Conservation (phyloP, 1,284 basidiomycete species). For the Ustilago esculenta region DNA sequence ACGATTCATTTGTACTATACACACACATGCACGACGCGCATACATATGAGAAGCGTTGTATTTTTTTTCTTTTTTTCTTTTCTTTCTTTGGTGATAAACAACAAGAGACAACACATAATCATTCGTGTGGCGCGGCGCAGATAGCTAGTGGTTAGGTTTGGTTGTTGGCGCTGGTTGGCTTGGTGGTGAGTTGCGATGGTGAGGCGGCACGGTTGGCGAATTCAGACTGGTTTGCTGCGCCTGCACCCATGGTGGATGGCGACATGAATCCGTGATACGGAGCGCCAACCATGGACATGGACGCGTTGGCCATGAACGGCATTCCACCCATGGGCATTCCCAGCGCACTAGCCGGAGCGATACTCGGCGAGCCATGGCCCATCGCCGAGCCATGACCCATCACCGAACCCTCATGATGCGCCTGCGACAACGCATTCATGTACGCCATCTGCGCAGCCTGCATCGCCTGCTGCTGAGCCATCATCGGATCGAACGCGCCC, state of each 20-base stretch:
- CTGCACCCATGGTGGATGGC: constrained; percentile 21
- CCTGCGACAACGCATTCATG: constrained; percentile 54
- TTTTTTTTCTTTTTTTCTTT: no score
- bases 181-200: no score
- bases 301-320: constrained; percentile 45
- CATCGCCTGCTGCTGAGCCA: constrained; percentile 62
- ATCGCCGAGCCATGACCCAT: constrained; percentile 32
- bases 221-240: constrained; percentile 24
- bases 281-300: constrained; percentile 57
- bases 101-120: no score
- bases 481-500: constrained; percentile 50
- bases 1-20: no score
- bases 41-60: no score
- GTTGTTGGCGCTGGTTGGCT: no score
- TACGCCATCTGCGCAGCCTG: constrained; percentile 65
- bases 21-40: no score
- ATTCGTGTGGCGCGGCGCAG: no score
- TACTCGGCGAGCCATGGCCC: constrained; percentile 30
- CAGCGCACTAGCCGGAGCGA: constrained; percentile 26
- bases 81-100: no score
- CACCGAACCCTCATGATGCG: constrained; percentile 39
- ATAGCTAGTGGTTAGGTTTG: no score
- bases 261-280: constrained; percentile 43
- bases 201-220: constrained; percentile 16
- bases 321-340: constrained; percentile 48